These are phyloP conservation scores for Ogataea minuta DNA, from an alignment of 805 yeast genomes.

Conservation along the genomic window DNA sequence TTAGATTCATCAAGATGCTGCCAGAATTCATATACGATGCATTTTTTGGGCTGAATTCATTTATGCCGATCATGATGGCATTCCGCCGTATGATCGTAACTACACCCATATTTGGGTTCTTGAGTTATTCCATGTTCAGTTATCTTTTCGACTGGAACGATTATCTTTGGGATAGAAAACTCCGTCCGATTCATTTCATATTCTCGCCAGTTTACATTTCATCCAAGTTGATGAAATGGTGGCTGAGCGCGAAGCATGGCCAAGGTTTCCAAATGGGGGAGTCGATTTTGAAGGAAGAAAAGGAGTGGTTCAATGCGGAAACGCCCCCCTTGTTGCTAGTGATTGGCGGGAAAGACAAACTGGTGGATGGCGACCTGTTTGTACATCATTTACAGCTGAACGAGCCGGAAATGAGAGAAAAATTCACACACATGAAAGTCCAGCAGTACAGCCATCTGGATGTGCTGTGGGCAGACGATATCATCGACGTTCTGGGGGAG, in stretches of 20 bases:
- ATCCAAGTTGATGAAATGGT: slow-evolving; percentile 85
- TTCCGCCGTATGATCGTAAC: slow-evolving; percentile 51
- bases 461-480: slow-evolving; percentile 88
- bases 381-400: slow-evolving; percentile 58
- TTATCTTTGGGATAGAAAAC: slow-evolving; percentile 62
- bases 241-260: slow-evolving; percentile 60
- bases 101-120: slow-evolving; percentile 53
- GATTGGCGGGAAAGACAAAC: slow-evolving; percentile 67
- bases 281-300: slow-evolving; percentile 50
- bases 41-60: slow-evolving; percentile 75
- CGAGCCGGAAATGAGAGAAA: slow-evolving; percentile 48
- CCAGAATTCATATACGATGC: slow-evolving; percentile 43
- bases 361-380: slow-evolving; percentile 74
- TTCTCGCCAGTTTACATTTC: slow-evolving; percentile 86
- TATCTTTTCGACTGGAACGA: slow-evolving; percentile 88
- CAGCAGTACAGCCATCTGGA: slow-evolving; percentile 81
- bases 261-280: slow-evolving; percentile 43
- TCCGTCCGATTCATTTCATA: slow-evolving; percentile 72
- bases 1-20: slow-evolving; percentile 57
- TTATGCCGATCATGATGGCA: slow-evolving; percentile 70
- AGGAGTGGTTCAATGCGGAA: slow-evolving; percentile 50
- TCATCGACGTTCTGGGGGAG: slow-evolving; percentile 60
- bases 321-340: slow-evolving; percentile 65
- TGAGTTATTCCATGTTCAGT: slow-evolving; percentile 81
- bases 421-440: slow-evolving; percentile 42